Base-by-base conservation (phyloP, 2,329 filamentous ascomycete species). In the Ophiostoma australiae region DNA sequence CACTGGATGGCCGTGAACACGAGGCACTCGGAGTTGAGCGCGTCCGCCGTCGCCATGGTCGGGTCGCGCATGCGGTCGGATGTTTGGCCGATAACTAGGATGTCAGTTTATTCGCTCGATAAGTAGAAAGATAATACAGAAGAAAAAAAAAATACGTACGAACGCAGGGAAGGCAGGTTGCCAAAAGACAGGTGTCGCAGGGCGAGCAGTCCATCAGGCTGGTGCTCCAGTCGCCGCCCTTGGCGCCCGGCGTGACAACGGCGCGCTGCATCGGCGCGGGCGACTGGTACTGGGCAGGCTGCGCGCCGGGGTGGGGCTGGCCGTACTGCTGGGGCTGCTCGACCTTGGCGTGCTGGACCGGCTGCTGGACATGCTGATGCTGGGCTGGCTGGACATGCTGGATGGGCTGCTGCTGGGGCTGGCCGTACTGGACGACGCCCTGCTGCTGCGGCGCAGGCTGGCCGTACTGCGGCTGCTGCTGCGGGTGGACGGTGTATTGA, bases 41-140 rank as follows among this genome's bases (percentile, higher is more conserved):
- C 73, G 63, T 81, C 77, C 70, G 81, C 80, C 5, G 77, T 78
- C 71, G 78, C 75, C 76, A 82, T 80, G 8, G 78, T 78, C 3
- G 82, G 82, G 71, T 84, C 81, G 67, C 79, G 78, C 76, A 84
- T 78, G 72, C 83, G 82, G 70, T 81, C 79, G 20, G 81, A 74
- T 5, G 83, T 83, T 73, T 79, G 79, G 70, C 83, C 83, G 70
- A 82, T 73, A 41, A 84, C 82, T 84, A 73, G 2, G 8, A 17
- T 31, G 65, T 67, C 17, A 67, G 65, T 31, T 5, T 7, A 23
- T 20, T 1, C 37, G 10, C 27, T 31, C 27, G 27, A 31, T 31
- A 31, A 31, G 27, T 3, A 31, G 10, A 7, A 23, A 3, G 27
- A 31, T 31, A 31, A 31, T 31, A 31, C 3, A 31, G 4, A 8